phyloP scores from a whole-genome alignment of 345 rosid species.

The Populus simonii region DNA sequence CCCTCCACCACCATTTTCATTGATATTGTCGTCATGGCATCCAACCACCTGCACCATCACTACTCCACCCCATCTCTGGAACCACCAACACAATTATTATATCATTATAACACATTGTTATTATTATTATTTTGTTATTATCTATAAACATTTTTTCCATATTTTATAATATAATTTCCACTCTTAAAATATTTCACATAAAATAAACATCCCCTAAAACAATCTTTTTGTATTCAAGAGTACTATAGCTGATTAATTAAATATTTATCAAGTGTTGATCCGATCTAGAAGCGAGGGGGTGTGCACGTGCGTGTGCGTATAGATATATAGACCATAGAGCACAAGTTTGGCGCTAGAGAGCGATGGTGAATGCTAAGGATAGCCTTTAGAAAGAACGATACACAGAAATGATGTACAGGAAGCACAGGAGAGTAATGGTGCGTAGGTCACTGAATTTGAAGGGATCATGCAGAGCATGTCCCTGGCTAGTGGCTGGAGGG shows the following conservation, averaged over 20 bases:
- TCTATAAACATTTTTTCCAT: too few relatives aligned
- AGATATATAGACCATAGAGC: not conserved
- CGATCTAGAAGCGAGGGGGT: not conserved
- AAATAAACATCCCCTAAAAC: too few relatives aligned
- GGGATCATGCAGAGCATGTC: slow-evolving; percentile 15
- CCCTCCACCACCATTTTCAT: too few relatives aligned
- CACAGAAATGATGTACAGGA: slow-evolving; percentile 4
- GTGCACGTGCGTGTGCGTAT: not conserved
- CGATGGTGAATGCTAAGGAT: slow-evolving; percentile 13
- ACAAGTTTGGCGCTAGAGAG: not conserved
- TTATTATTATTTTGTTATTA: too few relatives aligned
- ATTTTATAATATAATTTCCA: too few relatives aligned
- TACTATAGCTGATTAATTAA: too few relatives aligned
- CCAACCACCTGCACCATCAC: too few relatives aligned
- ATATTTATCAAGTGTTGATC: not conserved
- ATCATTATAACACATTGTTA: too few relatives aligned
- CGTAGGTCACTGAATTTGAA: slow-evolving; percentile 7
- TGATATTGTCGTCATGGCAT: too few relatives aligned
- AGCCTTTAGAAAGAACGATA: slow-evolving; percentile 19
- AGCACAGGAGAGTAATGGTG: slow-evolving; percentile 17
- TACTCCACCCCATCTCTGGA: too few relatives aligned
- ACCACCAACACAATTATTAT: too few relatives aligned
- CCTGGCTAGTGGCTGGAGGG: slow-evolving; percentile 43
- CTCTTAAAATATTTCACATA: too few relatives aligned
- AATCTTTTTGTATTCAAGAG: not conserved